These are phyloP conservation scores for Cucumis melo DNA, from an alignment of 306 rosid species.

Conservation along the genomic window DNA sequence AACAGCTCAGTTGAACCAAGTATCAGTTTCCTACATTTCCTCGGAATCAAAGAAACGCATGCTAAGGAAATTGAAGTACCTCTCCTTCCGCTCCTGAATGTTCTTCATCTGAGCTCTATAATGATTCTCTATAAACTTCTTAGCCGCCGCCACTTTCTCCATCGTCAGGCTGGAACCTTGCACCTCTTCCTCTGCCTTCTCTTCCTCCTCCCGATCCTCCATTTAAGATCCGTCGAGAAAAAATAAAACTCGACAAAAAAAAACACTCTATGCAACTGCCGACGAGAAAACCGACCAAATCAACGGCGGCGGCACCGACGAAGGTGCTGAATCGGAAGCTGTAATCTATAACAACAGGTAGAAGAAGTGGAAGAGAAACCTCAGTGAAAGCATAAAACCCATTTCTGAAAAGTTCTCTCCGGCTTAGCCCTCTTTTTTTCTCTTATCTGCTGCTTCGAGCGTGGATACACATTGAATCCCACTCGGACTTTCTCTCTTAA, in stretches of 20 bases:
- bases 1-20: background rate
- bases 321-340: slow-evolving; percentile 14
- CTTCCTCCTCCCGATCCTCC: slow-evolving; percentile 75
- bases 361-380: slow-evolving; percentile 14
- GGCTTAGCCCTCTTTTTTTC: background rate
- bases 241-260: slow-evolving; percentile 3
- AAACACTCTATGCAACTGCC: slow-evolving; percentile 19
- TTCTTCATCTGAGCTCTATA: slow-evolving; percentile 67
- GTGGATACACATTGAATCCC: background rate
- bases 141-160: slow-evolving; percentile 86
- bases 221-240: slow-evolving; percentile 13
- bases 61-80: slow-evolving; percentile 32
- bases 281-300: slow-evolving; percentile 7
- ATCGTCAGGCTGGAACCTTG: slow-evolving; percentile 65
- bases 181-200: slow-evolving; percentile 48
- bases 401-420: background rate
- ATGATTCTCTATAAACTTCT: slow-evolving; percentile 81
- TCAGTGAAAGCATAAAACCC: slow-evolving; percentile 8
- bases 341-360: slow-evolving; percentile 37
- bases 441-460: slow-evolving; percentile 17
- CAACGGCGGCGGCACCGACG: slow-evolving; percentile 18
- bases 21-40: background rate
- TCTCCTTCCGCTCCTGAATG: slow-evolving; percentile 64
- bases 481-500: background rate
- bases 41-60: background rate